Percentiles rank a stretch among this genome's conserved stretches.
phyloP scores from a whole-genome alignment of 257 asterid species.

The Capsicum baccatum region DNA sequence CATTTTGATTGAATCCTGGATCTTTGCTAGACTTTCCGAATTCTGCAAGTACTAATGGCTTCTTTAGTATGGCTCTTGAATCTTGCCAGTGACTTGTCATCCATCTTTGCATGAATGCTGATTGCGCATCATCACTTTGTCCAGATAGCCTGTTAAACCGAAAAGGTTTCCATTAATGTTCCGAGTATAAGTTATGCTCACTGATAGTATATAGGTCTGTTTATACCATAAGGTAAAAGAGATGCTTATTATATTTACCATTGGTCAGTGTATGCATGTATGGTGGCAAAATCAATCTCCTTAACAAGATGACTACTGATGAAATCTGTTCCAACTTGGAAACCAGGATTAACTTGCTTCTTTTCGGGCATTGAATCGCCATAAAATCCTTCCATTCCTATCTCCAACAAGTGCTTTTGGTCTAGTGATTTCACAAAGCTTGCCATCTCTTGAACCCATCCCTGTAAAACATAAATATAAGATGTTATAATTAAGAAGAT shows the following conservation, averaged over 20 bases:
- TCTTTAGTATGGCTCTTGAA: conserved; percentile 43
- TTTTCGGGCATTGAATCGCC: conserved; percentile 67
- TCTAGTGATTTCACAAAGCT: conserved; percentile 63
- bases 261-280: conserved; percentile 74
- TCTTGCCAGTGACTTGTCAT: conserved; percentile 49
- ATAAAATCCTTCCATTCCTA: conserved; percentile 91
- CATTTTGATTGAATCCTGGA: conserved; percentile 42
- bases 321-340: conserved; percentile 79
- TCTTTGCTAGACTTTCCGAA: conserved; percentile 61
- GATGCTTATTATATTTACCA: conserved; percentile 44
- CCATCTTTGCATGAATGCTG: conserved; percentile 54
- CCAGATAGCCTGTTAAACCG: conserved; percentile 45
- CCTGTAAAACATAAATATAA: conserved; percentile 29
- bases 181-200: neutral
- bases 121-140: conserved; percentile 41
- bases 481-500: too few species aligned
- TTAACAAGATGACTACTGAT: conserved; percentile 52
- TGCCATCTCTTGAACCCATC: conserved; percentile 67
- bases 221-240: too few species aligned
- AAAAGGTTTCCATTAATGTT: neutral
- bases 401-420: conserved; percentile 56
- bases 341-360: conserved; percentile 66
- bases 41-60: conserved; percentile 59
- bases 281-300: conserved; percentile 70
- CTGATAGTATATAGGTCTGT: rapidly evolving